Conservation (phyloP, 2,329 filamentous ascomycete species). For the Malbranchea zuffiana region DNA sequence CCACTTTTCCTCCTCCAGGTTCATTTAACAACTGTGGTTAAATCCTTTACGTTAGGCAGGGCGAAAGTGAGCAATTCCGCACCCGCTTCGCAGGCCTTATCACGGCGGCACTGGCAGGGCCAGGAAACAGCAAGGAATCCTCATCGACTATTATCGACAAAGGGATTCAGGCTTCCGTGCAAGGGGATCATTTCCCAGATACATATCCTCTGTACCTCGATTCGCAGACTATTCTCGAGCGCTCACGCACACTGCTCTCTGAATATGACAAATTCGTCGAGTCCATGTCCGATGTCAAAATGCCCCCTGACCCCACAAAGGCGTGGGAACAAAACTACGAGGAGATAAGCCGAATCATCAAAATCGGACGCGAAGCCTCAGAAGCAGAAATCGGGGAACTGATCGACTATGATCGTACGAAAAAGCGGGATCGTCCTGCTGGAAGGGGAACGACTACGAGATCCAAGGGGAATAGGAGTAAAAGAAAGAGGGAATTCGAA, state of each 20-base stretch:
- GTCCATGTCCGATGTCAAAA: constrained; percentile 6
- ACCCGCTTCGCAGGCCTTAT: constrained; percentile 10
- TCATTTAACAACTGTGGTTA: background rate
- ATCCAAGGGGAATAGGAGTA: background rate
- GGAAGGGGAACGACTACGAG: background rate
- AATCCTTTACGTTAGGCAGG: constrained; percentile 6
- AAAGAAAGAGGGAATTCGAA: constrained; percentile 6
- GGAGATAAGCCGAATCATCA: constrained; percentile 15
- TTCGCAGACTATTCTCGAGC: constrained; percentile 9
- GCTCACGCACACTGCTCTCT: constrained; percentile 8
- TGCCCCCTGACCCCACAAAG: constrained; percentile 9
- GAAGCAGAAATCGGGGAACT: constrained; percentile 12
- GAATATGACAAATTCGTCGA: constrained; percentile 10
- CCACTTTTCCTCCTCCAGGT: background rate
- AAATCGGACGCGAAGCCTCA: constrained; percentile 13
- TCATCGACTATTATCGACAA: background rate
- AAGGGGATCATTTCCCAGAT: constrained; percentile 5
- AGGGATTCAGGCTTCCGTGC: background rate
- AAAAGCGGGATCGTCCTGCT: background rate
- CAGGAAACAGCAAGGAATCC: constrained; percentile 3
- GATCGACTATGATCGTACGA: constrained; percentile 8
- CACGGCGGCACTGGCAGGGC: constrained; percentile 9
- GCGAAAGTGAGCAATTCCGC: constrained; percentile 12
- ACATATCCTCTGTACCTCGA: constrained; percentile 11
- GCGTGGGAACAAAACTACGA: constrained; percentile 13